Base-by-base conservation (phyloP, 352 stramenopile genomes). In the Phytopythium litorale region DNA sequence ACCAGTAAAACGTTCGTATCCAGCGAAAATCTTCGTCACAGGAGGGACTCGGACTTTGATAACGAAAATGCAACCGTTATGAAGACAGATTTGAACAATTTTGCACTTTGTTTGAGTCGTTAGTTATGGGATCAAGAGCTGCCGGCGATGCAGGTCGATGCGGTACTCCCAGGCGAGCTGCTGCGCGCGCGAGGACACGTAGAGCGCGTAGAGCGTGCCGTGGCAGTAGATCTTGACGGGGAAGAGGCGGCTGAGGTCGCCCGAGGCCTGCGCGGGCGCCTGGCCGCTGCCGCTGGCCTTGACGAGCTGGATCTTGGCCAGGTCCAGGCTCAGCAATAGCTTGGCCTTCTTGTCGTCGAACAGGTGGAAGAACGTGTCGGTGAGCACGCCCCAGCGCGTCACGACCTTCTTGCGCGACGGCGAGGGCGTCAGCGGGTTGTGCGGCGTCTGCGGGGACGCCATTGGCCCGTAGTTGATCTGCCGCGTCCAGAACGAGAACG, bases 91-190 rank as follows among this genome's bases (percentile, higher is more conserved):
- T 12, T 15, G 12, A 40, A 40, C 12, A 11, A 13, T 40, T 11
- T 11, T 15, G 9, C 12, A 16, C 5, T 16, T 15, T 40, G 25
- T 28, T 28, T 28, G 25, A 28, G 25, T 3, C 25, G 25, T 28
- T 28, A 28, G 25, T 28, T 28, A 92, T 51, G 81, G 81, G 59
- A 92, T 84, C n/a, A 91, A 71, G n/a, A 91, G 71, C 56, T 85
- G 64, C 15, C 82, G 81, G 7, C 83, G 82, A 40, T 89, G 80
- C 53, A 84, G 65, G 37, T 92, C 78, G 63, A 92, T 92, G 63
- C 85, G 81, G 73, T 89, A 91, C 65, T 87, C 81, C 85, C 85
- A 94, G 7, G 72, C 73, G 65, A 88, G 82, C 65, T 91, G 83
- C 75, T 89, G 85, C 50, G 80, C 78, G 60, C 86, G 86, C 50